Base-by-base conservation (phyloP, 129 eudicot genomes). In the Centaurea solstitialis region DNA sequence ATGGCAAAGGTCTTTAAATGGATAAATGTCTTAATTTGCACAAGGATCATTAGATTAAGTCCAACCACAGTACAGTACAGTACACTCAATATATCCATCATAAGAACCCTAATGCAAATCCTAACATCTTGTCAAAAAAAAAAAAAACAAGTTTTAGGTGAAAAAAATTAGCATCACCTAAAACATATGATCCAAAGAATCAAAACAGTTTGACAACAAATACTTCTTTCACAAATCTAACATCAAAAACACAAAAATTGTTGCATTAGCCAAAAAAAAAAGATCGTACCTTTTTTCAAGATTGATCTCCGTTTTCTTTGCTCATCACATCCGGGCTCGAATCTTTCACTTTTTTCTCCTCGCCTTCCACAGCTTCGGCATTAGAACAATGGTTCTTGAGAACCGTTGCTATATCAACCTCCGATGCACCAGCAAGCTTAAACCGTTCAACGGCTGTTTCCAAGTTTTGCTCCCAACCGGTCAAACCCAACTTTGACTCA, bases 371-470 rank as follows among this genome's bases (percentile, higher is more conserved):
- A 50, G 86, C 77, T 35, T 87, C 94, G 26, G 79, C 97, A 83
- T 95, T 92, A 5, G 93, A 95, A 70, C 97, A 89, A 79, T 92
- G 97, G 75, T 95, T 95, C 79, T 91, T 95, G 62, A 87, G 70
- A 83, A 95, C 99, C 4, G 91, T 92, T 35, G 94, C 74, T 38
- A 95, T 95, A 72, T 95, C 99, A 64, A 82, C 85, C 73, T 95
- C 99, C 12, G 97, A 92, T 59, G 97, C 97, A 75, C 99, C 99
- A 9, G 97, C 99, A 73, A 90, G 97, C 82, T 92, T 92, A 79
- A 95, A 95, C 45, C 97, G 86, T 74, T 89, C 97, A 26, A 92
- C 93, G 7, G 97, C 93, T 33, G 81, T 91, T 39, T 92, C 99
- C 71, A 95, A 81, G 73, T 92, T 89, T 85, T 89, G 69, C 75